A percentile compares a stretch with the other conserved stretches of the same genome.
phyloP scores from a whole-genome alignment of 768 basidiomycete genomes.

The Phanerodontia chrysosporium region DNA sequence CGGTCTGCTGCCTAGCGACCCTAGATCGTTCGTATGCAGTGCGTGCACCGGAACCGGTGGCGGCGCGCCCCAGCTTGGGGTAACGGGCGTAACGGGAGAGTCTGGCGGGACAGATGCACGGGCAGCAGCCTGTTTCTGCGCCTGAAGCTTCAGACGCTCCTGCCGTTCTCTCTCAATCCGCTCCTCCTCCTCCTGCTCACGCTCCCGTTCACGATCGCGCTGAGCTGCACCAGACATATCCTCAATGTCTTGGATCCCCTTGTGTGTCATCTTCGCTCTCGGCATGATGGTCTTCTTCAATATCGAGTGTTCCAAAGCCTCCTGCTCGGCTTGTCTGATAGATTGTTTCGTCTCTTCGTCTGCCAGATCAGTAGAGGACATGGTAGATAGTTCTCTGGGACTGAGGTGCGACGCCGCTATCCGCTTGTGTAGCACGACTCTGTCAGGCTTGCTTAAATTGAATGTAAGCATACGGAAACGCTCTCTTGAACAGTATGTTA shows the following conservation, averaged over 20 bases:
- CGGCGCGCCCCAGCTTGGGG: constrained; percentile 57
- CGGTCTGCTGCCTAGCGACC: constrained; percentile 25
- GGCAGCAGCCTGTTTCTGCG: constrained; percentile 32
- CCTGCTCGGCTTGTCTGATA: constrained; percentile 78
- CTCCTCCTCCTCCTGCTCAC: constrained; percentile 50
- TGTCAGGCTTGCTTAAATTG: constrained; percentile 81
- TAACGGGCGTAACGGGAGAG: constrained; percentile 45
- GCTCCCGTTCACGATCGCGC: constrained; percentile 55
- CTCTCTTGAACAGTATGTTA: constrained; percentile 45
- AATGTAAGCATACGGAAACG: constrained; percentile 88
- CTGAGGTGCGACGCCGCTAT: constrained; percentile 66
- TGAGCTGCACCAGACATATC: constrained; percentile 48
- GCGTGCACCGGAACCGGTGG: constrained; percentile 53
- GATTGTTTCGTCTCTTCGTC: constrained; percentile 82
- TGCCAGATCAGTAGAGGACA: constrained; percentile 87
- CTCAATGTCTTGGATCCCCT: constrained; percentile 89
- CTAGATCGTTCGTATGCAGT: constrained; percentile 24
- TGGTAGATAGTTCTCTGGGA: constrained; percentile 69
- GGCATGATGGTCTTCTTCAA: constrained; percentile 60
- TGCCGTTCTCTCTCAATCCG: constrained; percentile 65
- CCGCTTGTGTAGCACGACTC: constrained; percentile 72
- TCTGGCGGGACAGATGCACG: constrained; percentile 65
- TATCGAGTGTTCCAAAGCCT: constrained; percentile 82
- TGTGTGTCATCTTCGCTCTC: constrained; percentile 87
- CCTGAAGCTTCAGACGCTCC: constrained; percentile 46